These are phyloP conservation scores for Fusarium sp. DNA, from an alignment of 2,329 filamentous ascomycete species.

Conservation along the genomic window DNA sequence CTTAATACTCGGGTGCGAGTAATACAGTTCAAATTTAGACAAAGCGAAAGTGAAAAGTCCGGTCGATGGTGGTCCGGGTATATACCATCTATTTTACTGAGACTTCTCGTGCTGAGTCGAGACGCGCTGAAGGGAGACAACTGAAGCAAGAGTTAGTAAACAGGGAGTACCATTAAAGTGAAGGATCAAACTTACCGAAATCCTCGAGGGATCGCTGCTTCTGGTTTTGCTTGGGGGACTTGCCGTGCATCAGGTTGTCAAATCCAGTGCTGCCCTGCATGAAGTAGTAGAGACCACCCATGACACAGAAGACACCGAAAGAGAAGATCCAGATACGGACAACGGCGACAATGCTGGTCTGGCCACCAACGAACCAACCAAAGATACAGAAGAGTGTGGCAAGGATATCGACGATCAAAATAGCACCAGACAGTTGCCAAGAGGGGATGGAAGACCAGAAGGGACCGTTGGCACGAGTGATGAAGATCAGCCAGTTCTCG, in stretches of 20 bases:
- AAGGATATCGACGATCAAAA: slow-evolving; percentile 83
- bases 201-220: slow-evolving; percentile 90
- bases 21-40: slow-evolving; percentile 58
- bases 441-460: slow-evolving; percentile 93
- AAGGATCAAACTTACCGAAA: slow-evolving; percentile 75
- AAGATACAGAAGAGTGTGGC: slow-evolving; percentile 89
- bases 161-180: neutral
- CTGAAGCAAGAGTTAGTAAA: slow-evolving; percentile 68
- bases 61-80: slow-evolving; percentile 54
- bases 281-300: slow-evolving; percentile 80
- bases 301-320: slow-evolving; percentile 87
- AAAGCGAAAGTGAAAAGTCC: slow-evolving; percentile 56
- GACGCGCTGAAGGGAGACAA: slow-evolving; percentile 89
- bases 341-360: slow-evolving; percentile 84
- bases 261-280: slow-evolving; percentile 85
- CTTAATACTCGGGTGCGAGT: slow-evolving; percentile 53
- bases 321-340: slow-evolving; percentile 93
- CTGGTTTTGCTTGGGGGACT: slow-evolving; percentile 82
- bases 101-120: slow-evolving; percentile 94
- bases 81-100: slow-evolving; percentile 65
- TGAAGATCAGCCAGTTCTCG: slow-evolving; percentile 97
- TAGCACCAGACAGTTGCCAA: slow-evolving; percentile 84
- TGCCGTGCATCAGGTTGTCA: slow-evolving; percentile 94
- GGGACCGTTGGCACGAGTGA: slow-evolving; percentile 91
- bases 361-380: slow-evolving; percentile 79